Base-by-base conservation (phyloP, 768 basidiomycete species). In the Phlegmacium glaucopus region DNA sequence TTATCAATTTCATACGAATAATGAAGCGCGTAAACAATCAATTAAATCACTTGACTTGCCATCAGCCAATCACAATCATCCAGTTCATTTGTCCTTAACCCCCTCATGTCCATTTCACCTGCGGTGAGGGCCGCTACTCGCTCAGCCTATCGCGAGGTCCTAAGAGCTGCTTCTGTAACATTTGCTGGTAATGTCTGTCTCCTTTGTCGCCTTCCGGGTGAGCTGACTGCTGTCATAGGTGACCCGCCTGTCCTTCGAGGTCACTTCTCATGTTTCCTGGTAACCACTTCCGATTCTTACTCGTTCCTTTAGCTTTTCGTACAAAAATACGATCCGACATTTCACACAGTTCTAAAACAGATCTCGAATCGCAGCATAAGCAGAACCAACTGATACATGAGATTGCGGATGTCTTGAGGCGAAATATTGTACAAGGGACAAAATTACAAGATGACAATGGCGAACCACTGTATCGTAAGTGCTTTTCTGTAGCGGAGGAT, bases 391-490 rank as follows among this genome's bases (percentile, higher is more conserved):
- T 87, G 4, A 80, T 83, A 36, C 74, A 70, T 42, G 91, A 96
- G 36, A 73, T 94, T 37, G 89, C 93, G 4, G 60, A 71, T 17
- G 80, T 90, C 29, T 61, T 97, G 49, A 74, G 87, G 51, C 80
- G 71, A 63, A 97, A 98, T 62, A 74, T 98, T 37, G 93, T 92
- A 1, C 94, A 97, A 64, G 94, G 83, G 2, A 65, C 69, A 37
- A 78, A 70, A 57, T 71, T 80, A 9, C 59, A 64, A 15, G 59
- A 65, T 9, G 22, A 47, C 66, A 13, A 60, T 60, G n/a, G 54
- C 55, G 22, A 65, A 49, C 11, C 60, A 69, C 27, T 76, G 26
- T 89, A 82, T 77, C 78, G 85, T 87, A 61, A 52, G 79, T 56
- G 25, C 22, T 42, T 15, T 26, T 15, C 37, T 13, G 12, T 41